These are phyloP conservation scores for Pythium aphanidermatum DNA, from an alignment of 352 stramenopile species.

Conservation along the genomic window DNA sequence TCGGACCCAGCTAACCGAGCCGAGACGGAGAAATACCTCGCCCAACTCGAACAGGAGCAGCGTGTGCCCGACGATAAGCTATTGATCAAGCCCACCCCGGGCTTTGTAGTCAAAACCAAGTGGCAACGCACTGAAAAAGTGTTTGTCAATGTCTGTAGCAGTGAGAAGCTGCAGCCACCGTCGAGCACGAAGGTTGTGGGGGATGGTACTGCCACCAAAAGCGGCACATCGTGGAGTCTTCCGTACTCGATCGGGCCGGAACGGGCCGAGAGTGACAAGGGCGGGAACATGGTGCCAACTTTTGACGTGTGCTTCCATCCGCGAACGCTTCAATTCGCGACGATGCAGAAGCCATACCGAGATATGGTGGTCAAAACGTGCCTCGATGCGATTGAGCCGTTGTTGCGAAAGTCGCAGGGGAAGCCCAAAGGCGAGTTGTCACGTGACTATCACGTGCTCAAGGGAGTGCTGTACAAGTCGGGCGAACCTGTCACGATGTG, in stretches of 20 bases:
- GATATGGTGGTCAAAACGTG: conserved; percentile 86
- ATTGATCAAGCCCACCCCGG: conserved; percentile 73
- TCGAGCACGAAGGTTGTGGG: conserved; percentile 37
- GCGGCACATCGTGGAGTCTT: conserved; percentile 79
- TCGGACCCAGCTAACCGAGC: conserved; percentile 82
- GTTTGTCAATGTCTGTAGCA: conserved; percentile 93
- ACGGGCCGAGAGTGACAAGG: conserved; percentile 87
- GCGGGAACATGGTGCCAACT: conserved; percentile 50
- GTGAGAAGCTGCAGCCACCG: conserved; percentile 75
- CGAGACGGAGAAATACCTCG: conserved; percentile 89
- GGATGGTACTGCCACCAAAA: conserved; percentile 13
- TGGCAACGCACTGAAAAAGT: conserved; percentile 59
- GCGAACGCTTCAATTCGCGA: conserved; percentile 64
- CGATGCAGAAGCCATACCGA: conserved; percentile 48
- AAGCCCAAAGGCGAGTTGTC: conserved; percentile 19
- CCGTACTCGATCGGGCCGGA: conserved; percentile 89
- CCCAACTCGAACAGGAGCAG: conserved; percentile 85
- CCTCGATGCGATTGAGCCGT: conserved; percentile 75
- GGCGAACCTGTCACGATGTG: conserved; percentile 73
- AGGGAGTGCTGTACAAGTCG: conserved; percentile 85
- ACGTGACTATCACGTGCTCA: conserved; percentile 73
- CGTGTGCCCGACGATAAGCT: conserved; percentile 84
- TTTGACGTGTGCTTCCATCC: conserved; percentile 94
- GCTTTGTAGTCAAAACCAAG: conserved; percentile 91
- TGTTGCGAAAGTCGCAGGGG: conserved; percentile 36